Conservation (phyloP, 192 early-diverging fungal species). For the Umbelopsis isabellina region DNA sequence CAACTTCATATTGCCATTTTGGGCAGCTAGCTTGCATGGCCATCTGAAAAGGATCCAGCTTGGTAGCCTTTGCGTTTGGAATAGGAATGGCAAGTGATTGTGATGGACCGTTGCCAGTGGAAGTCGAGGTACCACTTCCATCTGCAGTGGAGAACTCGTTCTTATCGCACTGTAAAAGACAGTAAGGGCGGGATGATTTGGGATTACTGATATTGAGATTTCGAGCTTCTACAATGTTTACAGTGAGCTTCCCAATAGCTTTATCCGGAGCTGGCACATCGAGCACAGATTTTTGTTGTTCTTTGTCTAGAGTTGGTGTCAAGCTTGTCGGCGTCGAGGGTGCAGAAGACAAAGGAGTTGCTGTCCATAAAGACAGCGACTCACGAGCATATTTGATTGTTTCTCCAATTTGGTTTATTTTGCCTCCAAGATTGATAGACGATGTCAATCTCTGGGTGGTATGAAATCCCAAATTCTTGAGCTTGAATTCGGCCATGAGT, state of each 20-base stretch:
- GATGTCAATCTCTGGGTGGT: slow-evolving; percentile 17
- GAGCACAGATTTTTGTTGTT: background rate
- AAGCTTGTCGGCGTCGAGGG: background rate
- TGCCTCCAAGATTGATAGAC: slow-evolving; percentile 18
- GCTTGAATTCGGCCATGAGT: slow-evolving; percentile 15
- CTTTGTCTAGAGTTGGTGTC: slow-evolving; percentile 1
- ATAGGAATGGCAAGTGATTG: slow-evolving; percentile 3
- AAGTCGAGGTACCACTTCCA: slow-evolving; percentile 15
- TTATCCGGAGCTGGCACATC: slow-evolving; percentile 26
- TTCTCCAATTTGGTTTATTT: slow-evolving; percentile 24
- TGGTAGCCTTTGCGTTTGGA: slow-evolving; percentile 6
- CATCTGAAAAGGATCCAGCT: slow-evolving; percentile 40
- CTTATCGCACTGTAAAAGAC: slow-evolving; percentile 45
- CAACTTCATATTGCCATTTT: slow-evolving; percentile 46
- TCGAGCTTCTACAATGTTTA: slow-evolving; percentile 45
- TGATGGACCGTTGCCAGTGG: background rate
- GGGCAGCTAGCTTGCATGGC: slow-evolving; percentile 45
- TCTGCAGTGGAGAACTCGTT: slow-evolving; percentile 42
- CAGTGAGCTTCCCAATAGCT: slow-evolving; percentile 24
- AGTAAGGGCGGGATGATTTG: slow-evolving; percentile 38
- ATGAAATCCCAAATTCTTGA: slow-evolving; percentile 31
- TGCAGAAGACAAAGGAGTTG: background rate
- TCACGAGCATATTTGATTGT: slow-evolving; percentile 27
- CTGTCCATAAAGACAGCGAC: slow-evolving; percentile 16
- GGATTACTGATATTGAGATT: slow-evolving; percentile 44